These are phyloP conservation scores for Poterioochromonas sp. DNA, from an alignment of 352 stramenopile species.

Conservation along the genomic window DNA sequence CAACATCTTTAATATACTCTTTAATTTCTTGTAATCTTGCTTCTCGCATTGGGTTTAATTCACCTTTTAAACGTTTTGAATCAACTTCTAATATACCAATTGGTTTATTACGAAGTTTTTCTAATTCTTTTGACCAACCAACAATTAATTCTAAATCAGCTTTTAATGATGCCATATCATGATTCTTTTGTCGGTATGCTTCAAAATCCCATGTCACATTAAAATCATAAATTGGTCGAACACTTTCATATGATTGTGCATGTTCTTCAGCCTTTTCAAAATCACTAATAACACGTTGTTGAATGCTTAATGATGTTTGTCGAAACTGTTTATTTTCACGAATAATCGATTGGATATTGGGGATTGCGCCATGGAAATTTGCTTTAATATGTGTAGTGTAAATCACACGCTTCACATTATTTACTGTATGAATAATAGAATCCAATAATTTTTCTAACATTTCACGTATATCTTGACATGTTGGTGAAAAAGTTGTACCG, in stretches of 20 bases:
- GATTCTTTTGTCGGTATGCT: slow-evolving; percentile 48
- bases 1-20: slow-evolving; percentile 74
- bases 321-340: slow-evolving; percentile 51
- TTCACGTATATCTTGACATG: slow-evolving; percentile 70
- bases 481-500: slow-evolving; percentile 69
- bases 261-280: slow-evolving; percentile 75
- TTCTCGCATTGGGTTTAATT: slow-evolving; percentile 77
- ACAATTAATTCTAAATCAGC: slow-evolving; percentile 76
- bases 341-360: slow-evolving; percentile 47
- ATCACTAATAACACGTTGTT: slow-evolving; percentile 62
- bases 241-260: slow-evolving; percentile 76
- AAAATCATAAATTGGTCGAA: slow-evolving; percentile 57
- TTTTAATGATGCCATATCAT: slow-evolving; percentile 72
- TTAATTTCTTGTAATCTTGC: slow-evolving; percentile 83
- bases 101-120: slow-evolving; percentile 80
- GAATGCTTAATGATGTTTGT: slow-evolving; percentile 61
- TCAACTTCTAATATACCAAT: slow-evolving; percentile 82
- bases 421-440: slow-evolving; percentile 72
- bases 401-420: slow-evolving; percentile 71
- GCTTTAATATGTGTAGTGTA: slow-evolving; percentile 71
- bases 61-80: slow-evolving; percentile 79
- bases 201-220: slow-evolving; percentile 74
- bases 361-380: slow-evolving; percentile 26
- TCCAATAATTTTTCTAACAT: slow-evolving; percentile 73
- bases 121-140: slow-evolving; percentile 81